Conservation (phyloP, 805 yeast genomes). For the Cyberlindnera meyerae region DNA sequence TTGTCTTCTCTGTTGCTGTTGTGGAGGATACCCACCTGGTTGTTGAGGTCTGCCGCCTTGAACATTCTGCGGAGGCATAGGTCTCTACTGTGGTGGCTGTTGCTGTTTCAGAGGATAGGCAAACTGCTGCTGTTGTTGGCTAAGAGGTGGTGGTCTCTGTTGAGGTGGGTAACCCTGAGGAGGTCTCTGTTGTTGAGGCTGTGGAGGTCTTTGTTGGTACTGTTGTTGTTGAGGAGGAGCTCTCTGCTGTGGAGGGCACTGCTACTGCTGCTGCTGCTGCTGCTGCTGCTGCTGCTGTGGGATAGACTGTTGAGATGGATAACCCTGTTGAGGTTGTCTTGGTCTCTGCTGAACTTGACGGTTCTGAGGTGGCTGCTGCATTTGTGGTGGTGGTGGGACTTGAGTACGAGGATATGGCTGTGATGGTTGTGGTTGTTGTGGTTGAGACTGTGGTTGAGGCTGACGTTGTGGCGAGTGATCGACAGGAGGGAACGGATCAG, state of each 20-base stretch:
- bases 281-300: conserved; percentile 5
- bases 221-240: conserved; percentile 5
- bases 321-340: conserved; percentile 7
- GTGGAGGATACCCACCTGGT: no score
- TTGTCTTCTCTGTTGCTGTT: no score
- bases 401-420: no score
- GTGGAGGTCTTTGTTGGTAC: conserved; percentile 5
- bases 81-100: no score
- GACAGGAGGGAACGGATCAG: conserved; percentile 5
- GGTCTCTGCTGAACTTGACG: conserved; percentile 4
- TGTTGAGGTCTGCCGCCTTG: no score
- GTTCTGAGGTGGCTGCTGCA: conserved; percentile 5
- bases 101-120: conserved; percentile 4
- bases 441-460: conserved; percentile 4
- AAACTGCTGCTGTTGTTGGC: conserved; percentile 8
- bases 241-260: conserved; percentile 9
- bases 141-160: conserved; percentile 6
- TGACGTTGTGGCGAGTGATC: conserved; percentile 9
- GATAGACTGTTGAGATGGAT: conserved; percentile 1
- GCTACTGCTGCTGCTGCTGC: conserved; percentile 4
- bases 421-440: conserved; percentile 4
- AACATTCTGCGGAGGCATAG: no score
- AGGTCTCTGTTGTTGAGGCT: conserved; percentile 3
- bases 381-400: conserved; percentile 1
- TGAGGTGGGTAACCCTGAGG: conserved; percentile 5